A percentile compares a stretch with the other conserved stretches of the same genome.
phyloP scores from a whole-genome alignment of 306 rosid species.

The Sophora flavescens region DNA sequence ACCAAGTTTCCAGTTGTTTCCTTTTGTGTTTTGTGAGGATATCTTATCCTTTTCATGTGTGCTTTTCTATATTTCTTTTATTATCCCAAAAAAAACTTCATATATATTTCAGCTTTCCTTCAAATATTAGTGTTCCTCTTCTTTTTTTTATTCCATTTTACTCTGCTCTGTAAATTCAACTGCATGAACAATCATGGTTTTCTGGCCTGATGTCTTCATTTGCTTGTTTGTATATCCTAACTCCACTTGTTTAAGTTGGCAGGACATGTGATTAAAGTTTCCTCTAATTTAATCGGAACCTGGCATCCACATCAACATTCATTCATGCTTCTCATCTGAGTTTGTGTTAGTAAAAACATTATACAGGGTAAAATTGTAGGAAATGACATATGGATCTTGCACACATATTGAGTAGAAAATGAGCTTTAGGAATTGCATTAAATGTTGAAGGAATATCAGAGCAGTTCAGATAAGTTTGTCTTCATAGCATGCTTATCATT shows the following conservation, averaged over 20 bases:
- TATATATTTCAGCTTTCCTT: neutral
- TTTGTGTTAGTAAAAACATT: neutral
- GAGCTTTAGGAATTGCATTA: neutral
- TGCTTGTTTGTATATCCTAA: neutral
- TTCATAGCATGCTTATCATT: constrained; percentile 16
- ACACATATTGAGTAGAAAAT: neutral
- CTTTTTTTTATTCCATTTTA: neutral
- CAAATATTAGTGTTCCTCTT: neutral
- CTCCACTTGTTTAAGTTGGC: neutral
- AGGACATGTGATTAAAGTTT: constrained; percentile 2
- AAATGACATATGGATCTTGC: constrained; percentile 23
- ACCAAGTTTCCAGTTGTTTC: too few relatives aligned
- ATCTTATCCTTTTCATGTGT: too few relatives aligned
- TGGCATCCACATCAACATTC: neutral
- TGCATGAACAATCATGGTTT: constrained; percentile 8
- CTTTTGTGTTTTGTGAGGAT: too few relatives aligned
- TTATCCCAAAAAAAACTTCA: neutral
- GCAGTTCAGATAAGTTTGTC: constrained; percentile 7
- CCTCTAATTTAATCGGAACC: neutral
- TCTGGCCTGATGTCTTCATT: neutral
- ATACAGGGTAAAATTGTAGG: neutral
- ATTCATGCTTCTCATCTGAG: neutral
- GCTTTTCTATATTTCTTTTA: too few relatives aligned
- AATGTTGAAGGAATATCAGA: constrained; percentile 32
- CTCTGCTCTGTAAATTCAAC: neutral